These are phyloP conservation scores for Rhizomucor pusillus DNA, from an alignment of 371 early-diverging fungal genomes.

Conservation along the genomic window DNA sequence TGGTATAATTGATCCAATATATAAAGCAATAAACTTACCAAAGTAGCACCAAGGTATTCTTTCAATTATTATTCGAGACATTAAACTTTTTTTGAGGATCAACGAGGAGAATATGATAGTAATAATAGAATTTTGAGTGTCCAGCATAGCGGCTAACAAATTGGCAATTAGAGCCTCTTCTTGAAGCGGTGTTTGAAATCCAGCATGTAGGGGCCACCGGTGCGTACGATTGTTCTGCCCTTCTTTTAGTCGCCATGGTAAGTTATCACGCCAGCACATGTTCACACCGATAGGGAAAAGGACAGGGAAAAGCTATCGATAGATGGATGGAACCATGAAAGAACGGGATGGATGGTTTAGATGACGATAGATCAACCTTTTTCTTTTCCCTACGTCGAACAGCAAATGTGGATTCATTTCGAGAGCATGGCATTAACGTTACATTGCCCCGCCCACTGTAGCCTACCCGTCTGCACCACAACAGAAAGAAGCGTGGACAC, in stretches of 20 bases:
- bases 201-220: no score
- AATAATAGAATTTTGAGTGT: no score
- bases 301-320: neutral
- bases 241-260: conserved; percentile 34
- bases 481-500: conserved; percentile 91
- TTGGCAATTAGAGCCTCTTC: no score
- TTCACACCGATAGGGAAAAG: conserved; percentile 1
- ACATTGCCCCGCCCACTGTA: conserved; percentile 18
- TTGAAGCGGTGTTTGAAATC: no score
- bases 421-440: neutral
- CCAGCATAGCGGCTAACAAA: no score
- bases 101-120: no score
- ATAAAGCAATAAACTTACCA: no score
- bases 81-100: no score
- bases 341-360: neutral
- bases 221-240: conserved; percentile 1
- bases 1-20: no score
- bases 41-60: no score
- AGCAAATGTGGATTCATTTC: neutral
- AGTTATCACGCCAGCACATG: no score
- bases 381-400: neutral
- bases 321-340: conserved; percentile 14
- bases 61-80: no score
- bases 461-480: conserved; percentile 87
- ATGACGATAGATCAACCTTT: neutral